phyloP scores from a whole-genome alignment of 176 grass and related monocot genomes.

The Aegilops longissima region DNA sequence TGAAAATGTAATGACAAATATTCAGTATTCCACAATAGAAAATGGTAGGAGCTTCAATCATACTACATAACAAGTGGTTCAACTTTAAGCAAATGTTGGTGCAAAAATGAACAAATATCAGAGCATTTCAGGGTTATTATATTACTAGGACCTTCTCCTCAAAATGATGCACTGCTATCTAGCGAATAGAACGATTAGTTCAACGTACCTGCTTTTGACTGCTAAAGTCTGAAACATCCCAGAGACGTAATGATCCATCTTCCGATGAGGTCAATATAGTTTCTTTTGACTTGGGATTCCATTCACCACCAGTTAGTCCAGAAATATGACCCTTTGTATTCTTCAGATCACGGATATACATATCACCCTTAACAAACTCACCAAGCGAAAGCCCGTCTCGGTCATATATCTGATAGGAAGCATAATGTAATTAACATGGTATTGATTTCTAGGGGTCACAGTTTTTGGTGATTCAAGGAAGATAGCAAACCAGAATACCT shows the following conservation, averaged over 20 bases:
- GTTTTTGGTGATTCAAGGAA: constrained; percentile 2
- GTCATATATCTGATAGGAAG: constrained; percentile 79
- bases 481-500: constrained; percentile 54
- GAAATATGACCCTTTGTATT: constrained; percentile 98
- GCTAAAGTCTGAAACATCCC: constrained; percentile 90
- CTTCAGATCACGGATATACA: constrained; percentile 99
- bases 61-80: constrained; percentile 6
- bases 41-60: background rate
- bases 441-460: background rate
- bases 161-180: background rate
- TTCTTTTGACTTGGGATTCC: constrained; percentile 99
- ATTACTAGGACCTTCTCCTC: background rate
- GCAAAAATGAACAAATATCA: background rate
- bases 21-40: constrained; percentile 5
- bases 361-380: constrained; percentile 95
- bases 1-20: background rate
- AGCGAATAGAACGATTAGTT: background rate
- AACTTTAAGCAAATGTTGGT: background rate
- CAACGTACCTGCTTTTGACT: constrained; percentile 90
- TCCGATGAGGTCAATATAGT: constrained; percentile 94
- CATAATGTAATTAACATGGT: constrained; percentile 25
- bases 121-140: constrained; percentile 20
- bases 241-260: constrained; percentile 94
- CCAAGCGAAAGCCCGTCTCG: constrained; percentile 90
- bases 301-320: constrained; percentile 90